These are phyloP conservation scores for Hypocrella siamensis DNA, from an alignment of 2,329 filamentous ascomycete genomes.

Conservation along the genomic window DNA sequence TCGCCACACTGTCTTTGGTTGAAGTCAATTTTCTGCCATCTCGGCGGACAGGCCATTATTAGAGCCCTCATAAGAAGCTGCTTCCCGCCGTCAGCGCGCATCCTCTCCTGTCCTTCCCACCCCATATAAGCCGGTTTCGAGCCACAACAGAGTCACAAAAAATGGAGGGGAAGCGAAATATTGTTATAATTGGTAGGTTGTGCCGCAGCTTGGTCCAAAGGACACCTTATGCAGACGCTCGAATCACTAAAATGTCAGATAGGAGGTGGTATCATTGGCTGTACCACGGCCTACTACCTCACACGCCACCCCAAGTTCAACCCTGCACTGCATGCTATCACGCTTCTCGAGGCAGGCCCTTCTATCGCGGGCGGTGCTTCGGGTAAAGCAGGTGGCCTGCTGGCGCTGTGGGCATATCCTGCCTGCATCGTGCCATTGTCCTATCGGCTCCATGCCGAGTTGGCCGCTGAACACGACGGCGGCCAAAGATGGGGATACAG, in stretches of 20 bases:
- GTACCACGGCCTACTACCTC: slow-evolving; percentile 80
- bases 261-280: slow-evolving; percentile 90
- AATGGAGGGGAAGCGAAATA: slow-evolving; percentile 25
- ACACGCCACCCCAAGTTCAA: slow-evolving; percentile 75
- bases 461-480: slow-evolving; percentile 74
- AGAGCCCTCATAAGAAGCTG: too few species aligned
- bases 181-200: slow-evolving; percentile 32
- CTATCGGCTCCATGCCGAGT: slow-evolving; percentile 66
- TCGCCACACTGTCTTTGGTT: too few species aligned
- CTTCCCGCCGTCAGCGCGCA: too few species aligned
- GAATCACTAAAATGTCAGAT: too few species aligned
- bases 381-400: slow-evolving; percentile 82
- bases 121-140: too few species aligned
- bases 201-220: not conserved
- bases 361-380: slow-evolving; percentile 81
- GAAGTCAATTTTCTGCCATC: too few species aligned
- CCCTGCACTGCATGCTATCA: slow-evolving; percentile 59
- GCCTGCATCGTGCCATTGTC: slow-evolving; percentile 69
- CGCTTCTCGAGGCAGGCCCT: slow-evolving; percentile 69
- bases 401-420: slow-evolving; percentile 88
- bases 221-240: too few species aligned
- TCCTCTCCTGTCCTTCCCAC: too few species aligned
- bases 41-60: too few species aligned
- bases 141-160: not conserved
- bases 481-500: slow-evolving; percentile 76